Conservation (phyloP, 2,329 filamentous ascomycete species). For the Camillea tinctor region DNA sequence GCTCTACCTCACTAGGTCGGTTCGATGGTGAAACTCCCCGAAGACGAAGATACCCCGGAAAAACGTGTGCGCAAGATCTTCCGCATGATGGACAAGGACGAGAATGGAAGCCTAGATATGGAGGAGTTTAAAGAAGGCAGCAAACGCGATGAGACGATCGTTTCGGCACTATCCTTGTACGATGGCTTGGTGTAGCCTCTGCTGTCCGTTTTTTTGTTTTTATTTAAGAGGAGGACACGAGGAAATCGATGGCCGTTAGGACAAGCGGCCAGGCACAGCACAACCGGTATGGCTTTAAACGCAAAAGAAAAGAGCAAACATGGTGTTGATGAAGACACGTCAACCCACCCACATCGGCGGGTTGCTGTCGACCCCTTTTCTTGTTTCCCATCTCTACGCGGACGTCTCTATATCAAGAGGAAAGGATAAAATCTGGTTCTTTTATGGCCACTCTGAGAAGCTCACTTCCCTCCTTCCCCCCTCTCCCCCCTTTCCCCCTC, state of each 20-base stretch:
- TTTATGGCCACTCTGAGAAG: neutral
- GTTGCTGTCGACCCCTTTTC: neutral
- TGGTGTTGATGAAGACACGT: neutral
- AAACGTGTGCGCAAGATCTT: slow-evolving; percentile 99
- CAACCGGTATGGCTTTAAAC: neutral
- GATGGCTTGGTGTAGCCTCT: slow-evolving; percentile 77
- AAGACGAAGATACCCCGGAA: slow-evolving; percentile 98
- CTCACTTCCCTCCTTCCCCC: neutral
- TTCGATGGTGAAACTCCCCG: slow-evolving; percentile 97
- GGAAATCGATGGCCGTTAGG: neutral
- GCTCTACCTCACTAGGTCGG: slow-evolving; percentile 65
- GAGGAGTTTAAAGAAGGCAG: slow-evolving; percentile 99
- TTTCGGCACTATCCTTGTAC: slow-evolving; percentile 93
- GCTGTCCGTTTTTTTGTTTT: neutral
- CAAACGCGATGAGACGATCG: slow-evolving; percentile 98
- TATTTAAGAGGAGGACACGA: neutral
- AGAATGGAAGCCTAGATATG: slow-evolving; percentile 95
- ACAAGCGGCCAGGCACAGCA: neutral
- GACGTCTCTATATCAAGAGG: slow-evolving; percentile 18
- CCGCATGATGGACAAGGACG: slow-evolving; percentile 99
- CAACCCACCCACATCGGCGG: neutral
- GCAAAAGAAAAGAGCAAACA: neutral
- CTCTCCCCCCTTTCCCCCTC: neutral
- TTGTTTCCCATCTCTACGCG: neutral
- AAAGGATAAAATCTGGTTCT: slow-evolving; percentile 13